phyloP scores from a whole-genome alignment of 1,284 basidiomycete species.

The Boletus albobrunnescens region DNA sequence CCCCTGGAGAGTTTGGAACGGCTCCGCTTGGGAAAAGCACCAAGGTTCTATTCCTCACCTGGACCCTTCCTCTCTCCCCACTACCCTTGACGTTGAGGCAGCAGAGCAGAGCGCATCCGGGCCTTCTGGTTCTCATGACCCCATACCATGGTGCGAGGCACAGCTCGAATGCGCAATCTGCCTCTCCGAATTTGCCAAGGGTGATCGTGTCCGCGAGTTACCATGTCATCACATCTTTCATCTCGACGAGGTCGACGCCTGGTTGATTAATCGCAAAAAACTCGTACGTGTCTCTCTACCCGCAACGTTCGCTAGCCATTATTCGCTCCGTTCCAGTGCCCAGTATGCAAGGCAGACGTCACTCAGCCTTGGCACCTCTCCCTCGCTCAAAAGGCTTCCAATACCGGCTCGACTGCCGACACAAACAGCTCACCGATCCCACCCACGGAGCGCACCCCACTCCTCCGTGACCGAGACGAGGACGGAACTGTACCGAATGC shows the following conservation, averaged over 20 bases:
- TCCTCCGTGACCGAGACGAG: conserved; percentile 28
- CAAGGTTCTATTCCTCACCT: conserved; percentile 40
- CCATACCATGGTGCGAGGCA: conserved; percentile 67
- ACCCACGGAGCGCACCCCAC: conserved; percentile 38
- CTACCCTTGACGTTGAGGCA: conserved; percentile 39
- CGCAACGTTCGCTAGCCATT: neutral
- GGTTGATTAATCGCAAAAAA: conserved; percentile 88
- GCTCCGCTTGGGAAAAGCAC: conserved; percentile 73
- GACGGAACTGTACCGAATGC: conserved; percentile 12
- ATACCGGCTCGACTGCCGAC: conserved; percentile 5
- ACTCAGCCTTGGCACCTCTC: conserved; percentile 53
- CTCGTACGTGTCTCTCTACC: conserved; percentile 54
- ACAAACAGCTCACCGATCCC: conserved; percentile 5
- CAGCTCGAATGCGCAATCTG: conserved; percentile 88
- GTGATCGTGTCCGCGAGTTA: conserved; percentile 82
- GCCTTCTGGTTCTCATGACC: conserved; percentile 46
- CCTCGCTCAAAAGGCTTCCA: conserved; percentile 10
- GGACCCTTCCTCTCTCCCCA: conserved; percentile 24
- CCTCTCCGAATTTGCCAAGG: conserved; percentile 76
- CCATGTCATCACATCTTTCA: conserved; percentile 91
- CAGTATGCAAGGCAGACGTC: conserved; percentile 85
- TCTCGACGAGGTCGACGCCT: conserved; percentile 81
- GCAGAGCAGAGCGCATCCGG: conserved; percentile 29
- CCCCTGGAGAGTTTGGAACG: conserved; percentile 79
- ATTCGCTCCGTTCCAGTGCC: conserved; percentile 54